A percentile compares a stretch with the other conserved stretches of the same genome.
phyloP scores from a whole-genome alignment of 1,139 yeast genomes.

The Debaryomyces udenii region DNA sequence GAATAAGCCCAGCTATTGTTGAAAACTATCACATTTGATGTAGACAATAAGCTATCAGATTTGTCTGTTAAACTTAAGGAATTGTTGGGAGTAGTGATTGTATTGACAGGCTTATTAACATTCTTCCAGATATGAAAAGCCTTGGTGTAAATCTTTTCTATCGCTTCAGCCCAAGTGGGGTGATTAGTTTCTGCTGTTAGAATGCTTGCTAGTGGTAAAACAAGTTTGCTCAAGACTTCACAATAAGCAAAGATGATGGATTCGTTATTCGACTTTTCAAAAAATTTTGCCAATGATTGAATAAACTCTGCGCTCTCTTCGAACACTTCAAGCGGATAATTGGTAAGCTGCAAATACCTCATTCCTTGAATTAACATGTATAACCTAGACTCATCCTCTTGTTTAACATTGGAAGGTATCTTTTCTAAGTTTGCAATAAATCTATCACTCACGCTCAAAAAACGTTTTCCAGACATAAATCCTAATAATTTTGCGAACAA shows the following conservation, averaged over 20 bases:
- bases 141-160: slow-evolving; percentile 59
- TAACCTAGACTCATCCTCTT: slow-evolving; percentile 70
- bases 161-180: slow-evolving; percentile 91
- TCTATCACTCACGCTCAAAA: slow-evolving; percentile 86
- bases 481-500: slow-evolving; percentile 88
- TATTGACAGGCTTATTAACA: slow-evolving; percentile 15
- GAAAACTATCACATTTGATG: slow-evolving; percentile 4
- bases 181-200: slow-evolving; percentile 94
- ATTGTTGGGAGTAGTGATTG: slow-evolving; percentile 1
- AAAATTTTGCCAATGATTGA: slow-evolving; percentile 83
- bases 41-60: not conserved
- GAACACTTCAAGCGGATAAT: slow-evolving; percentile 84
- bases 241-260: slow-evolving; percentile 76
- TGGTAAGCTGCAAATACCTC: slow-evolving; percentile 76
- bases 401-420: slow-evolving; percentile 55
- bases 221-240: slow-evolving; percentile 73
- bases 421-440: slow-evolving; percentile 92
- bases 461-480: slow-evolving; percentile 82
- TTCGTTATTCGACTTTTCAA: slow-evolving; percentile 63
- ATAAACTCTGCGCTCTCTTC: slow-evolving; percentile 93
- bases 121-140: slow-evolving; percentile 44
- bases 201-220: slow-evolving; percentile 80
- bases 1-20: slow-evolving; percentile 72
- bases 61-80: not conserved
- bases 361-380: slow-evolving; percentile 86